phyloP scores from a whole-genome alignment of 768 basidiomycete genomes.

The Cystofilobasidium capitatum region DNA sequence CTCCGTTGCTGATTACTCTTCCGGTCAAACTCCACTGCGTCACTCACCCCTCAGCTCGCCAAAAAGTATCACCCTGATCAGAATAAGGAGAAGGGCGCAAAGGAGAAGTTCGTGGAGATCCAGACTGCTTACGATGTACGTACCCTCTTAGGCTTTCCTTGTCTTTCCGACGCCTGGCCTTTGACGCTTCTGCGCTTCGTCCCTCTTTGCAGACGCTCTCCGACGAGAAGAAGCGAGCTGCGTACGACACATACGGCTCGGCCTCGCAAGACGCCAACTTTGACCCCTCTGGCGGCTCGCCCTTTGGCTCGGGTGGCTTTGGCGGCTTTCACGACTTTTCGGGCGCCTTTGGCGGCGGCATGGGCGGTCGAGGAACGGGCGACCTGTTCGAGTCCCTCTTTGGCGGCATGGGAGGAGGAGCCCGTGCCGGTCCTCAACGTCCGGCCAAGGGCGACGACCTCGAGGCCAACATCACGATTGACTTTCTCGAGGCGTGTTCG shows the following conservation, averaged over 20 bases:
- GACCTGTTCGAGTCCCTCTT: conserved; percentile 85
- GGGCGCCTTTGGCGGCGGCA: conserved; percentile 42
- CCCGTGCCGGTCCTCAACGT: conserved; percentile 42
- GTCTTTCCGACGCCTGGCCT: neutral
- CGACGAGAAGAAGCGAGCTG: conserved; percentile 83
- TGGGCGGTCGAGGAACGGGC: conserved; percentile 15
- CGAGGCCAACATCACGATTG: conserved; percentile 62
- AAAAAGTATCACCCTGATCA: conserved; percentile 98
- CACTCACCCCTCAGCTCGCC: conserved; percentile 63
- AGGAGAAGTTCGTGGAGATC: conserved; percentile 90
- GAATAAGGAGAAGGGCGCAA: conserved; percentile 69
- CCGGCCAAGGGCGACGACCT: conserved; percentile 60
- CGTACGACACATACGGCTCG: conserved; percentile 84
- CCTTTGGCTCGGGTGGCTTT: conserved; percentile 55
- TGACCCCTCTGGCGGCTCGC: conserved; percentile 53
- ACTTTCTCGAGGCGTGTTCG: conserved; percentile 91
- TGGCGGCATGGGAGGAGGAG: conserved; percentile 49
- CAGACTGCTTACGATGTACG: conserved; percentile 93
- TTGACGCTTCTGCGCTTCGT: neutral
- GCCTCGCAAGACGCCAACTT: conserved; percentile 90
- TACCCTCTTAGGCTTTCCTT: neutral
- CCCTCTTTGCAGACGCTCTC: conserved; percentile 59
- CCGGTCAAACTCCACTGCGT: neutral
- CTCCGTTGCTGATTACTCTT: neutral
- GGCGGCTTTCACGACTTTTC: conserved; percentile 65